Base-by-base conservation (phyloP, 2,329 filamentous ascomycete species). In the Xylaria sp. region DNA sequence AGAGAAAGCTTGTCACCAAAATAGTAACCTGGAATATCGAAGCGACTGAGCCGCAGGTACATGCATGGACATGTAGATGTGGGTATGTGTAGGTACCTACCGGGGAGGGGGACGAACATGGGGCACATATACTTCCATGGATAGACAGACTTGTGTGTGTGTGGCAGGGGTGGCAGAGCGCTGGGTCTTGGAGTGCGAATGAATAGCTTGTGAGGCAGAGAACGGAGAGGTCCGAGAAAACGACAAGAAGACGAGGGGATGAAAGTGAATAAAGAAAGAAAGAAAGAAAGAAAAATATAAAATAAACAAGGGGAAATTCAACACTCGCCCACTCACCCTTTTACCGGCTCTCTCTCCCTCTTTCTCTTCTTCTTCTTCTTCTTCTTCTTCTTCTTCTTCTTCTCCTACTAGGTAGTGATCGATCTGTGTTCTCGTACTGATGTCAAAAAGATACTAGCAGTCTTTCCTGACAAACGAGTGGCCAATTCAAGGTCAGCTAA, bases 11-110 rank as follows among this genome's bases (percentile, higher is more conserved):
- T 60, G 60, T 61, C 49, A 66, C 63, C 48, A 66, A 66, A 66
- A 66, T 66, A 66, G 63, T 31, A 65, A 63, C 60, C 37, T 63
- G 59, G 59, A 37, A 56, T 59, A 55, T 58, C 31, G 55, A 63
- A 59, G 60, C 54, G 43, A 65, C 63, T 63, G 60, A 65, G 63
- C 63, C 63, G 60, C 63, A 66, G 63, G 47, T 56, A 60, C 57
- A 60, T 66, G 63, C 54, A 60, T 51, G 25, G 38, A 57, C 29
- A 23, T 33, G n/a, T n/a, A n/a, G n/a, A 47, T 49, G 55, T 54
- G 46, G 54, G 52, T 53, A 53, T 46, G 51, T 43, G 44, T 33
- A 47, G 37, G 37, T 56, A 56, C 38, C 31, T 58, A 29, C 49
- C 25, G 19, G 11, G 23, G 15, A 47, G 15, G n/a, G n/a, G 17